Evolutionary conservation across 169 alveolate species (phyloP).

Genomic region (Cystoisospora suis): DNA sequence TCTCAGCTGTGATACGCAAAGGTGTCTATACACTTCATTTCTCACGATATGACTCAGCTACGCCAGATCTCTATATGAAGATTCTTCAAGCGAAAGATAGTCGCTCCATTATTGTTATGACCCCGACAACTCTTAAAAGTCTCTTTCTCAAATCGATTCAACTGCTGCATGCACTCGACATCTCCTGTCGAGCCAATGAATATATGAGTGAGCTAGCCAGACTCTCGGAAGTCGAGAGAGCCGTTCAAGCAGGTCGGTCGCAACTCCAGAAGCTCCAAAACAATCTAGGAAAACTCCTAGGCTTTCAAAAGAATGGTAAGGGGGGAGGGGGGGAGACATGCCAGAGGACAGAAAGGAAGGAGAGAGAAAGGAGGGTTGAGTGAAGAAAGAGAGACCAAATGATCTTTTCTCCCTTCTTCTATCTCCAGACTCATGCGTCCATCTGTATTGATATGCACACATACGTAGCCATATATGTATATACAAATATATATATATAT

Average conservation of each 20-base stretch:
- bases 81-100: slow-evolving; percentile 86
- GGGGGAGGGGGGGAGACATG: too few relatives aligned
- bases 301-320: slow-evolving; percentile 41
- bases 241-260: slow-evolving; percentile 39
- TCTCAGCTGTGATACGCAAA: slow-evolving; percentile 81
- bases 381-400: too few relatives aligned
- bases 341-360: too few relatives aligned
- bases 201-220: neutral
- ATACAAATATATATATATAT: neutral
- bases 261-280: slow-evolving; percentile 50
- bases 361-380: too few relatives aligned
- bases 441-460: neutral
- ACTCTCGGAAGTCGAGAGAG: slow-evolving; percentile 13
- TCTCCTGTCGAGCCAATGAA: slow-evolving; percentile 28
- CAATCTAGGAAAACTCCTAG: slow-evolving; percentile 33
- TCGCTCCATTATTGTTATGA: slow-evolving; percentile 84
- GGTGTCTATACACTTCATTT: slow-evolving; percentile 82
- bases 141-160: slow-evolving; percentile 82
- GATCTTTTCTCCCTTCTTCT: too few relatives aligned
- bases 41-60: slow-evolving; percentile 79
- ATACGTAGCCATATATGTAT: neutral
- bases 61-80: slow-evolving; percentile 81
- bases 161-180: slow-evolving; percentile 81
- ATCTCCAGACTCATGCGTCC: neutral
- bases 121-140: slow-evolving; percentile 89